Percentiles rank a stretch among this genome's conserved stretches.
Evolutionary conservation across 139 green algal species (phyloP).

Genomic region (Haematococcus sp.): DNA sequence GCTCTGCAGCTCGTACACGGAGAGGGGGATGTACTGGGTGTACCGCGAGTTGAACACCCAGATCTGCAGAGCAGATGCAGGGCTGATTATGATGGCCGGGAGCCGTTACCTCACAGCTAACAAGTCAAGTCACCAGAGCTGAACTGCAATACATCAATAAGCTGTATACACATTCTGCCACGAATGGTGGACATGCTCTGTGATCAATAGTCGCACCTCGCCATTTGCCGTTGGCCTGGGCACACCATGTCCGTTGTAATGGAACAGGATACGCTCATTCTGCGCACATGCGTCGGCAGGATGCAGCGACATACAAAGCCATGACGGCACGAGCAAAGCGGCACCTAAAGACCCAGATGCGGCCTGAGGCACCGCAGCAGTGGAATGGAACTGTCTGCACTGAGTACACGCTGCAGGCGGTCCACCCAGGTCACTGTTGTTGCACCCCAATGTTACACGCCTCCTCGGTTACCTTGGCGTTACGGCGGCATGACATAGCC

Average conservation of each 20-base stretch:
- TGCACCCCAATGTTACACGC: not conserved
- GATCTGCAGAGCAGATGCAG: conserved; percentile 30
- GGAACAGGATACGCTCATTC: conserved; percentile 95
- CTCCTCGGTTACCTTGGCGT: conserved; percentile 67
- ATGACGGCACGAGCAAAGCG: too few relatives aligned
- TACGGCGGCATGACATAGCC: conserved; percentile 73
- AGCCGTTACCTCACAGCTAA: too few relatives aligned
- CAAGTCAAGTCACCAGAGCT: too few relatives aligned
- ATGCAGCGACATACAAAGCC: not conserved
- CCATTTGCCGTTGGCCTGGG: conserved; percentile 95
- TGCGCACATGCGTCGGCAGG: conserved; percentile 28
- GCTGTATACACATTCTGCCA: too few relatives aligned
- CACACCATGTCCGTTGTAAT: conserved; percentile 99
- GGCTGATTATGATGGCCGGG: too few relatives aligned
- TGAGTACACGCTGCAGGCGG: not conserved
- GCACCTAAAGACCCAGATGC: too few relatives aligned
- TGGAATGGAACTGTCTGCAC: not conserved
- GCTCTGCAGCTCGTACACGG: conserved; percentile 88
- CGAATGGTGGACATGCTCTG: too few relatives aligned
- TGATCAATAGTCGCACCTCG: too few relatives aligned
- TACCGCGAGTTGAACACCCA: conserved; percentile 97
- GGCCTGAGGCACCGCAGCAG: not conserved
- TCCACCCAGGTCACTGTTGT: too few relatives aligned
- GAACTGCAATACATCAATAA: too few relatives aligned
- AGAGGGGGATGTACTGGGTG: conserved; percentile 99